These are phyloP conservation scores for Leishmania guyanensis DNA, from an alignment of 208 protist species.

Conservation along the genomic window DNA sequence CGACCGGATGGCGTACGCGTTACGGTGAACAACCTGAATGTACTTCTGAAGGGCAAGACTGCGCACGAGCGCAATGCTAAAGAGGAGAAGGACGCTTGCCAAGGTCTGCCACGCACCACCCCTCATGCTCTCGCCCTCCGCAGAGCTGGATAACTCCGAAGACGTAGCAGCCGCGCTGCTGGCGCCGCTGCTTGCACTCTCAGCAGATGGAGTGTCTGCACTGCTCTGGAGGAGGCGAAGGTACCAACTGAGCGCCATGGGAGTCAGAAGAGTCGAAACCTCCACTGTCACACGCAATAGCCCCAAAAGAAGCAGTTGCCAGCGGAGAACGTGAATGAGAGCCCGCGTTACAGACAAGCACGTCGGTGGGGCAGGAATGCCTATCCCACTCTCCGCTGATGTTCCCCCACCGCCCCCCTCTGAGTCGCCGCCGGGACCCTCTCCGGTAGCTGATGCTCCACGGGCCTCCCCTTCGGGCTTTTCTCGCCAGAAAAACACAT, in stretches of 20 bases:
- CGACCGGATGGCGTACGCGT: slow-evolving; percentile 40
- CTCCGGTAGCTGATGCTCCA: background rate
- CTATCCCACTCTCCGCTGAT: slow-evolving; percentile 11
- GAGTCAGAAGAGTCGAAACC: slow-evolving; percentile 39
- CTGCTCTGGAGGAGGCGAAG: slow-evolving; percentile 28
- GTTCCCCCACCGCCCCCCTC: background rate
- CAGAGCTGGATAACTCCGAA: background rate
- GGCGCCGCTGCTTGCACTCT: background rate
- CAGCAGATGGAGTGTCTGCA: background rate
- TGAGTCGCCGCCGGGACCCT: background rate
- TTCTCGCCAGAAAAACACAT: background rate
- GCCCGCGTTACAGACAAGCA: slow-evolving; percentile 40
- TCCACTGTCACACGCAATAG: slow-evolving; percentile 57
- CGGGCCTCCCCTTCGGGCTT: slow-evolving; percentile 24
- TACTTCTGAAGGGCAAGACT: slow-evolving; percentile 53
- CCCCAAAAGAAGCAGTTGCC: slow-evolving; percentile 38
- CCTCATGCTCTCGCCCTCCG: background rate
- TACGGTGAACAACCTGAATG: slow-evolving; percentile 41
- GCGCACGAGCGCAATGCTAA: slow-evolving; percentile 42
- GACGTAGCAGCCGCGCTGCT: background rate
- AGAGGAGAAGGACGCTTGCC: slow-evolving; percentile 40
- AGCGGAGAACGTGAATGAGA: slow-evolving; percentile 43
- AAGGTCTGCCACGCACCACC: background rate
- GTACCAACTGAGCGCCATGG: slow-evolving; percentile 55
- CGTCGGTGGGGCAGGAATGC: slow-evolving; percentile 45